Evolutionary conservation across 169 alveolate genomes (phyloP).

Genomic region (Besnoitia besnoiti): DNA sequence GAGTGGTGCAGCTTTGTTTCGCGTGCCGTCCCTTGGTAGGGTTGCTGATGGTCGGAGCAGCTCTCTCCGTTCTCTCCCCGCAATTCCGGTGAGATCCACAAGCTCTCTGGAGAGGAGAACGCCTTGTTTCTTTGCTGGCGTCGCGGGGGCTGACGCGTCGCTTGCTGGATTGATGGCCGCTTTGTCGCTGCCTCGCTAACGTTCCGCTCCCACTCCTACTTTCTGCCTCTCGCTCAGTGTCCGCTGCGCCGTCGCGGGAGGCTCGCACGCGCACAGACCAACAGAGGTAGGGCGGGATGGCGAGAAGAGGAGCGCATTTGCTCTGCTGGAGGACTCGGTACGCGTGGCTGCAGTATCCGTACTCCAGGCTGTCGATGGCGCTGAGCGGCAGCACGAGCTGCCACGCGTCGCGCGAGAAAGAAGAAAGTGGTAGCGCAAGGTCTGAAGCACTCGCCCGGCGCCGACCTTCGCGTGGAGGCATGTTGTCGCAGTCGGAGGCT

Average conservation of each 20-base stretch:
- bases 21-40: neutral
- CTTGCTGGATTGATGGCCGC: too few relatives aligned
- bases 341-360: slow-evolving; percentile 37
- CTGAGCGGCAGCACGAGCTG: neutral
- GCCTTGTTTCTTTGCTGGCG: too few relatives aligned
- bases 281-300: slow-evolving; percentile 23
- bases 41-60: too few relatives aligned
- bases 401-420: neutral
- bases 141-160: too few relatives aligned
- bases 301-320: neutral
- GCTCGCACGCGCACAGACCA: slow-evolving; percentile 10
- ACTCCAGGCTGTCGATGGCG: neutral
- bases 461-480: too few relatives aligned
- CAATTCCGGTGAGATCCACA: too few relatives aligned
- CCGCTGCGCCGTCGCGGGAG: neutral
- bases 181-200: neutral
- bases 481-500: too few relatives aligned
- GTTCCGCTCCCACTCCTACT: neutral
- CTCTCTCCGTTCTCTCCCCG: too few relatives aligned
- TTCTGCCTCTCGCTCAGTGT: neutral
- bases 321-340: slow-evolving; percentile 4
- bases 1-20: neutral
- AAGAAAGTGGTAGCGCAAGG: neutral
- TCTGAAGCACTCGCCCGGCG: too few relatives aligned
- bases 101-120: too few relatives aligned